Percentiles rank a stretch among this genome's conserved stretches.
Evolutionary conservation across 192 early-diverging fungal genomes (phyloP).

Genomic region (Thoreauomyces humboldtii): DNA sequence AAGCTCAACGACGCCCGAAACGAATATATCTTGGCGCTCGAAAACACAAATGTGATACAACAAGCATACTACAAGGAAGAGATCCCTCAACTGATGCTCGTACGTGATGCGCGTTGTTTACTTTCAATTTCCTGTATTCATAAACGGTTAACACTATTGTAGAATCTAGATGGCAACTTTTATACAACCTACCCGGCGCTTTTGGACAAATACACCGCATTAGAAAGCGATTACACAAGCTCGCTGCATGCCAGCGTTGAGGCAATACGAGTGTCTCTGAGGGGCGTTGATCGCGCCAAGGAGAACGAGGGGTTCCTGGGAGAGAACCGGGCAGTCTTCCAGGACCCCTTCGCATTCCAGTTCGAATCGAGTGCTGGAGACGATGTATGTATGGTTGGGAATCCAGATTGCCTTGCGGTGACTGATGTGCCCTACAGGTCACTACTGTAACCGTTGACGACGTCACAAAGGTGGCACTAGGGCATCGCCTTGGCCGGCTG

Average conservation of each 20-base stretch:
- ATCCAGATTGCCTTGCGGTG: background rate
- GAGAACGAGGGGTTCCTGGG: slow-evolving; percentile 36
- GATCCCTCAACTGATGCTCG: slow-evolving; percentile 39
- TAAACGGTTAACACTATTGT: background rate
- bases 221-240: slow-evolving; percentile 28
- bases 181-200: slow-evolving; percentile 21
- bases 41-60: slow-evolving; percentile 34
- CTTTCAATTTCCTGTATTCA: too few relatives aligned
- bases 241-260: slow-evolving; percentile 18
- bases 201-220: slow-evolving; percentile 27
- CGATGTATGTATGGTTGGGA: slow-evolving; percentile 9
- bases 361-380: slow-evolving; percentile 38
- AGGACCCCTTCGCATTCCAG: slow-evolving; percentile 23
- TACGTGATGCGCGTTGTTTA: slow-evolving; percentile 1
- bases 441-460: slow-evolving; percentile 41
- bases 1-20: slow-evolving; percentile 42
- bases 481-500: slow-evolving; percentile 39
- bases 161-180: slow-evolving; percentile 47
- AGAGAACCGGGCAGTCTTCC: slow-evolving; percentile 33
- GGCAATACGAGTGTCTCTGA: slow-evolving; percentile 2
- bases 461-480: slow-evolving; percentile 40
- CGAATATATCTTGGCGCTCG: slow-evolving; percentile 47
- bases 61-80: slow-evolving; percentile 40
- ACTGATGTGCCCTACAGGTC: background rate
- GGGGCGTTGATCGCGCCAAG: slow-evolving; percentile 23